A percentile compares a stretch with the other conserved stretches of the same genome.
phyloP scores from a whole-genome alignment of 106 monocot species.

The Chionographis japonica region DNA sequence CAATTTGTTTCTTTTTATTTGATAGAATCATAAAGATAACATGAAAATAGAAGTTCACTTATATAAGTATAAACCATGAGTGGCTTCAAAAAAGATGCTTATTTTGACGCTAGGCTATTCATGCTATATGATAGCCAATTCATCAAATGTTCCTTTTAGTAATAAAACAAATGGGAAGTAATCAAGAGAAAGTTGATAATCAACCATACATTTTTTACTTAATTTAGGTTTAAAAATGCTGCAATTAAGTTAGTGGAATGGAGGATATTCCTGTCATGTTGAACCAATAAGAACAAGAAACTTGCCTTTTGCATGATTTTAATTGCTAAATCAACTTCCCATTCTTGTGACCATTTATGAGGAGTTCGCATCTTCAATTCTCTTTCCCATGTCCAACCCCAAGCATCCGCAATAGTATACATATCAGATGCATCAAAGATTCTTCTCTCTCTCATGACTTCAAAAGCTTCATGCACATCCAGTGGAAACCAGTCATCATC shows the following conservation, averaged over 20 bases:
- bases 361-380: conserved; percentile 72
- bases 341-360: conserved; percentile 93
- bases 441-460: conserved; percentile 74
- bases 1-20: too few relatives aligned
- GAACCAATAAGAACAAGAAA: neutral
- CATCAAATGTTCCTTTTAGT: too few relatives aligned
- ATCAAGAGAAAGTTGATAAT: too few relatives aligned
- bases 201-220: too few relatives aligned
- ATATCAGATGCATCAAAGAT: conserved; percentile 81
- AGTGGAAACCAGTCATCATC: conserved; percentile 92
- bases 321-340: conserved; percentile 89
- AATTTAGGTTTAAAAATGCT: too few relatives aligned
- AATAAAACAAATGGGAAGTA: too few relatives aligned
- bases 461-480: conserved; percentile 77
- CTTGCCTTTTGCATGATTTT: conserved; percentile 89
- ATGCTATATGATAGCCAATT: too few relatives aligned
- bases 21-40: too few relatives aligned
- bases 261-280: neutral
- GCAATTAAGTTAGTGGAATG: neutral
- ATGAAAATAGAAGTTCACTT: too few relatives aligned
- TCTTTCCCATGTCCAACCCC: conserved; percentile 98
- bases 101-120: too few relatives aligned
- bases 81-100: too few relatives aligned
- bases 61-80: too few relatives aligned
- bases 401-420: conserved; percentile 93